Conservation (phyloP, 768 basidiomycete species). For the Lenzites betulinus region DNA sequence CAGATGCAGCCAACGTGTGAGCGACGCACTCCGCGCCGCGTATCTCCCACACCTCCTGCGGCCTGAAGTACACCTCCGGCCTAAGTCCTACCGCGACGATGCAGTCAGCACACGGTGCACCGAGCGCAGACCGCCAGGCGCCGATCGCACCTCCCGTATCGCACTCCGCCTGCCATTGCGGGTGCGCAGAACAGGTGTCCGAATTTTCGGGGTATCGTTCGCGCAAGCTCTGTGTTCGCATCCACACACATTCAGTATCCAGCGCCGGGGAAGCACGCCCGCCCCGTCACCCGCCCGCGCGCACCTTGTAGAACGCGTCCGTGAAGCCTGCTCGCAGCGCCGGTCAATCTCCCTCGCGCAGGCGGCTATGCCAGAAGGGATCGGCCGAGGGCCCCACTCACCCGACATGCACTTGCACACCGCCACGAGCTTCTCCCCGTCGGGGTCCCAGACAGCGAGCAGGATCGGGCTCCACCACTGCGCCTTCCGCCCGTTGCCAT, state of each 20-base stretch:
- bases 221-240: conserved; percentile 49
- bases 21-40: conserved; percentile 60
- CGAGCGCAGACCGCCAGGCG: background rate
- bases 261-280: background rate
- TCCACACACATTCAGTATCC: background rate
- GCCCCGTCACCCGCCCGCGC: conserved; percentile 20
- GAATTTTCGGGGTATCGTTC: conserved; percentile 65
- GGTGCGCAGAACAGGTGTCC: conserved; percentile 52
- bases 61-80: conserved; percentile 71
- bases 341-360: conserved; percentile 8
- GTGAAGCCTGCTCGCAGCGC: conserved; percentile 63
- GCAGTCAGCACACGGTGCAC: background rate
- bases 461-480: conserved; percentile 93
- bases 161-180: conserved; percentile 55
- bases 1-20: conserved; percentile 32
- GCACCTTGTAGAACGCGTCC: conserved; percentile 77
- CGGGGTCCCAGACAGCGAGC: conserved; percentile 71
- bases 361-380: conserved; percentile 9
- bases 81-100: conserved; percentile 46
- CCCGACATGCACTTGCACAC: conserved; percentile 92
- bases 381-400: conserved; percentile 32
- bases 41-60: conserved; percentile 88
- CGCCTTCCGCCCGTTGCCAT: conserved; percentile 87
- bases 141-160: conserved; percentile 58
- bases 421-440: conserved; percentile 63